A percentile compares a stretch with the other conserved stretches of the same genome.
Evolutionary conservation across 352 stramenopile species (phyloP).

Genomic region (Pythium utonaiense): DNA sequence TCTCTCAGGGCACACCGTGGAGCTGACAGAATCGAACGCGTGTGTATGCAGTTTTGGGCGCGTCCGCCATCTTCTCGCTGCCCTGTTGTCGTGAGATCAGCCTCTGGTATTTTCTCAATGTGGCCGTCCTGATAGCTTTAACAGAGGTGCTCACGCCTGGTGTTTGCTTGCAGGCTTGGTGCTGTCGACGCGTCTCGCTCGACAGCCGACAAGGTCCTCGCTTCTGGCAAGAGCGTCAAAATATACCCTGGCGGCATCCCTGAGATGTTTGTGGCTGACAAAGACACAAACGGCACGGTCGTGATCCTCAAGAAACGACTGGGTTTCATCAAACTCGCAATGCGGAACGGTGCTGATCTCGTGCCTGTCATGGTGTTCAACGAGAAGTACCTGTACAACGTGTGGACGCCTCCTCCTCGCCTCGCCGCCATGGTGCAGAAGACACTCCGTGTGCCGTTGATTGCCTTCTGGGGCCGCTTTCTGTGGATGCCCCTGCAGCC

Average conservation of each 20-base stretch:
- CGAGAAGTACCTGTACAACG: slow-evolving; percentile 74
- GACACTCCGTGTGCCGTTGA: slow-evolving; percentile 60
- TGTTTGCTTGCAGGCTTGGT: slow-evolving; percentile 25
- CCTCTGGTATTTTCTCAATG: slow-evolving; percentile 28
- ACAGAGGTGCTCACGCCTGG: too few relatives aligned
- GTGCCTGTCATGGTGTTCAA: slow-evolving; percentile 74
- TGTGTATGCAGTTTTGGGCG: slow-evolving; percentile 57
- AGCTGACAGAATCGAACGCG: too few relatives aligned
- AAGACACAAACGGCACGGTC: slow-evolving; percentile 52
- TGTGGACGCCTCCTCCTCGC: slow-evolving; percentile 56
- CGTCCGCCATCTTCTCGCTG: slow-evolving; percentile 66
- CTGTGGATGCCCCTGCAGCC: slow-evolving; percentile 64
- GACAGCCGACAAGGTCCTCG: slow-evolving; percentile 64
- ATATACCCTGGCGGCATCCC: slow-evolving; percentile 71
- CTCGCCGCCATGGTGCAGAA: slow-evolving; percentile 53
- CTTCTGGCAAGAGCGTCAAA: slow-evolving; percentile 54
- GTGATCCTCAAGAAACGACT: slow-evolving; percentile 68
- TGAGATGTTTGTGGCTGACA: slow-evolving; percentile 73
- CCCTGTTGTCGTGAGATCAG: slow-evolving; percentile 56
- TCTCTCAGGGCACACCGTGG: too few relatives aligned
- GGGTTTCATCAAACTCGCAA: slow-evolving; percentile 74
- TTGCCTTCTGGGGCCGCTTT: slow-evolving; percentile 72
- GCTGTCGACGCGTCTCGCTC: slow-evolving; percentile 61
- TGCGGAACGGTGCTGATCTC: slow-evolving; percentile 62
- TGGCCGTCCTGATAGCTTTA: too few relatives aligned